Evolutionary conservation across 169 alveolate species (phyloP).

Genomic region (Haemoproteus tartakovskyi): DNA sequence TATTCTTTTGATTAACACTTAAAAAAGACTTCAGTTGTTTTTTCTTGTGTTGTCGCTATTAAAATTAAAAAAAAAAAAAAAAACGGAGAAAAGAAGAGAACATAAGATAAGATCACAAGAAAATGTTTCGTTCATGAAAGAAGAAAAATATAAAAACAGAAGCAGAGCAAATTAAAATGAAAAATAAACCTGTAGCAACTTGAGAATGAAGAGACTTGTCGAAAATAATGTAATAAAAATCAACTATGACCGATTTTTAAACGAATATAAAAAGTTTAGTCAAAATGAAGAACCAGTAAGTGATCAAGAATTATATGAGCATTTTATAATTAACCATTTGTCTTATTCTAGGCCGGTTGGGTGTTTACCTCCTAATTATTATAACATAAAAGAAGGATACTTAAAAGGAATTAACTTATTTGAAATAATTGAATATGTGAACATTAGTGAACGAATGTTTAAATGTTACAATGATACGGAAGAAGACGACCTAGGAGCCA

Average conservation of each 20-base stretch:
- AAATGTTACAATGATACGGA: constrained; percentile 13
- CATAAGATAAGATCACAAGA: too few species aligned
- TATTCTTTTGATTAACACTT: too few species aligned
- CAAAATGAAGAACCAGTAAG: constrained; percentile 8
- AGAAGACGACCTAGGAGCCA: constrained; percentile 6
- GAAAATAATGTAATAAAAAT: constrained; percentile 60
- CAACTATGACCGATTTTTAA: constrained; percentile 46
- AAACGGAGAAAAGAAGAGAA: too few species aligned
- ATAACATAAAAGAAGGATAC: constrained; percentile 2
- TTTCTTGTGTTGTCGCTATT: too few species aligned
- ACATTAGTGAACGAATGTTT: constrained; percentile 44
- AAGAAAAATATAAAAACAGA: too few species aligned
- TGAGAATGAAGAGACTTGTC: constrained; percentile 47
- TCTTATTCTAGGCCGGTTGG: constrained; percentile 51
- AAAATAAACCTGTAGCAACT: constrained; percentile 10
- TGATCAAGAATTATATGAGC: constrained; percentile 54
- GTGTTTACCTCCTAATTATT: constrained; percentile 26
- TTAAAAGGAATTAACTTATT: constrained; percentile 44
- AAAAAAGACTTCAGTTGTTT: too few species aligned
- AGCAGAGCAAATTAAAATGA: too few species aligned
- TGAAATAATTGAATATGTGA: constrained; percentile 58
- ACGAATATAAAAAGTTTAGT: constrained; percentile 20
- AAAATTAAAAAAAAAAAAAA: constrained; percentile 13
- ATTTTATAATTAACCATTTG: constrained; percentile 39
- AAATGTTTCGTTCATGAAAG: too few species aligned